These are phyloP conservation scores for Apiosordaria backusii DNA, from an alignment of 495 filamentous ascomycete species.

Conservation along the genomic window DNA sequence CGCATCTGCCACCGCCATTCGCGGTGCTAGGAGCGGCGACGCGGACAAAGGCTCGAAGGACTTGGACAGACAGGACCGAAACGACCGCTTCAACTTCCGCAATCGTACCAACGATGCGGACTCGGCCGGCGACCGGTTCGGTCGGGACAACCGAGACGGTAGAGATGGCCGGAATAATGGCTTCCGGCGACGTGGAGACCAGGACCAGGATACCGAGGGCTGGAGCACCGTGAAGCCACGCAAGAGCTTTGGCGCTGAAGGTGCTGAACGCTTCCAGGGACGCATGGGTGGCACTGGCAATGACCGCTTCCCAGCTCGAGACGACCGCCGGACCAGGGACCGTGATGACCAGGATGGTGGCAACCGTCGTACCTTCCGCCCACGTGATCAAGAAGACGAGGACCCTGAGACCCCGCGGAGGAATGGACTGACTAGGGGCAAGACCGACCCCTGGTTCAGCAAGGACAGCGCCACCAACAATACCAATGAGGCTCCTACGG, in stretches of 20 bases:
- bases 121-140: slow-evolving; percentile 48
- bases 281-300: slow-evolving; percentile 40
- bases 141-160: slow-evolving; percentile 22
- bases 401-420: slow-evolving; percentile 53
- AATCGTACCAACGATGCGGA: slow-evolving; percentile 67
- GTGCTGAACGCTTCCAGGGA: slow-evolving; percentile 58
- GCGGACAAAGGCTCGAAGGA: slow-evolving; percentile 48
- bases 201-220: slow-evolving; percentile 55
- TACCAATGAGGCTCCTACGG: slow-evolving; percentile 35
- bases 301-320: slow-evolving; percentile 34
- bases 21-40: slow-evolving; percentile 48
- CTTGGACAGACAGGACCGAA: slow-evolving; percentile 57
- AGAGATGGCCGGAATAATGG: slow-evolving; percentile 46
- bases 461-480: slow-evolving; percentile 38
- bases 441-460: slow-evolving; percentile 45
- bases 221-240: slow-evolving; percentile 60
- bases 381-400: slow-evolving; percentile 50
- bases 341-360: slow-evolving; percentile 51
- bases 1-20: slow-evolving; percentile 66
- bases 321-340: slow-evolving; percentile 42
- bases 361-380: slow-evolving; percentile 47
- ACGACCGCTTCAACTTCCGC: slow-evolving; percentile 65
- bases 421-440: slow-evolving; percentile 47
- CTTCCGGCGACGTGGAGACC: slow-evolving; percentile 49
- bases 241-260: slow-evolving; percentile 62